Evolutionary conservation across 2,329 filamentous ascomycete genomes (phyloP).

Genomic region (Claviceps pazoutovae): DNA sequence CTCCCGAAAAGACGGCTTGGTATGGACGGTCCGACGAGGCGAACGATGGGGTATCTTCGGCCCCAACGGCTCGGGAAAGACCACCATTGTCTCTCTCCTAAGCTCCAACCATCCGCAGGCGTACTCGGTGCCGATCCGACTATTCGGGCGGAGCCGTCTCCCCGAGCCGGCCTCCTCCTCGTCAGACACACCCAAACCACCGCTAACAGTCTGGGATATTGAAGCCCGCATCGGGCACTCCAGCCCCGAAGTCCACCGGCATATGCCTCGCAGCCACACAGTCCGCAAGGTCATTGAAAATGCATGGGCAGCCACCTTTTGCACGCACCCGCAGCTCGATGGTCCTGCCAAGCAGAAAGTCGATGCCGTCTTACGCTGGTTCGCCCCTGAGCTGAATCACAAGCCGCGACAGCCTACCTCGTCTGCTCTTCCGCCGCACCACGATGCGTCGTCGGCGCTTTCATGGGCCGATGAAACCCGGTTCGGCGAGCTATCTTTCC

Average conservation of each 20-base stretch:
- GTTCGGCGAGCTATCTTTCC: conserved; percentile 67
- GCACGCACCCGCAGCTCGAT: conserved; percentile 52
- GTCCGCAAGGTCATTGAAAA: conserved; percentile 66
- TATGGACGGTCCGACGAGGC: conserved; percentile 71
- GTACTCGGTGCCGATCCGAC: conserved; percentile 72
- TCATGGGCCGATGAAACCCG: conserved; percentile 53
- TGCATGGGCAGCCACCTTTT: conserved; percentile 82
- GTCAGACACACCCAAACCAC: conserved; percentile 28
- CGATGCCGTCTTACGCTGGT: conserved; percentile 60
- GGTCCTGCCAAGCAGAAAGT: conserved; percentile 43
- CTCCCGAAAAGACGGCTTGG: conserved; percentile 46
- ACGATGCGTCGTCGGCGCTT: conserved; percentile 10
- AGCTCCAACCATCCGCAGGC: conserved; percentile 93
- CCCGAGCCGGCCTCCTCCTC: conserved; percentile 49
- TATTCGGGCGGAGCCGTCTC: conserved; percentile 72
- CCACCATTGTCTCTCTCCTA: conserved; percentile 80
- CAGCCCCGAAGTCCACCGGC: conserved; percentile 83
- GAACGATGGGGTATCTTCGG: conserved; percentile 89
- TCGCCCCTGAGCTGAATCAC: conserved; percentile 63
- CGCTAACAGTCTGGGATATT: conserved; percentile 84
- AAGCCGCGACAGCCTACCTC: conserved; percentile 4
- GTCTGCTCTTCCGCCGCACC: not conserved
- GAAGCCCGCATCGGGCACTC: conserved; percentile 84
- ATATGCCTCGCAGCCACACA: conserved; percentile 69
- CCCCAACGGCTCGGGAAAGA: conserved; percentile 90